Evolutionary conservation across 106 monocot species (phyloP), one percentile per base, ranked within the genome.

Genomic region (Dactylorhiza incarnata): DNA sequence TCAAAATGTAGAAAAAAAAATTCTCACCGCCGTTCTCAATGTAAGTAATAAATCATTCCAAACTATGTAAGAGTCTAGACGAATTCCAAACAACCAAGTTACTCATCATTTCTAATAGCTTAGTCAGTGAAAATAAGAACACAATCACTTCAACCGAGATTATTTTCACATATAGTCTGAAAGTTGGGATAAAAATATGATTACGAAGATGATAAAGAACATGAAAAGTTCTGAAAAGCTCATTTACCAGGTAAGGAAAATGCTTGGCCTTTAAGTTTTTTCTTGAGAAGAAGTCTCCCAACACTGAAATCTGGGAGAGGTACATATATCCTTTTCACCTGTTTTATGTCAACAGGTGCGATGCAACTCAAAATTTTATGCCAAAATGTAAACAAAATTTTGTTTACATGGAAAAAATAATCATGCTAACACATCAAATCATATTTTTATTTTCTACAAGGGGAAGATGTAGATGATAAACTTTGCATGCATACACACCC

Each of bases 281-380:
- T 83, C 75, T 86, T 91, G 29, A 99, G 83, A 73, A 99, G 87
- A 65, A 92, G 76, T 75, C 81, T 91, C 80, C 99, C 83, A n/a
- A 99, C 89, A 79, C 73, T 88, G 78, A 82, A 78, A 85, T 99
- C 99, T 73, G 99, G 99, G 73, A 99, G 75, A 54, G 91, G 94
- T 76, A 99, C 65, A 79, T 99, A 99, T 85, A 99, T 94, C 82
- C 94, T 89, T 79, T 99, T 99, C 26, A 99, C 99, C 99, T 99
- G 85, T 47, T 72, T 72, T 48, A 46, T 46, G n/a, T 2, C 17
- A 46, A 45, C 65, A 65, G 29, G 65, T n/a, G 45, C 16, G 17
- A 17, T 45, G 45, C 1, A 69, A 16, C 7, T 45, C 45, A 7
- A 15, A 44, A 69, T 45, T 69, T 7, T 46, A 69, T 45, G 25